These are phyloP conservation scores for Chlorella sp. DNA, from an alignment of 139 green algal species.

Conservation along the genomic window DNA sequence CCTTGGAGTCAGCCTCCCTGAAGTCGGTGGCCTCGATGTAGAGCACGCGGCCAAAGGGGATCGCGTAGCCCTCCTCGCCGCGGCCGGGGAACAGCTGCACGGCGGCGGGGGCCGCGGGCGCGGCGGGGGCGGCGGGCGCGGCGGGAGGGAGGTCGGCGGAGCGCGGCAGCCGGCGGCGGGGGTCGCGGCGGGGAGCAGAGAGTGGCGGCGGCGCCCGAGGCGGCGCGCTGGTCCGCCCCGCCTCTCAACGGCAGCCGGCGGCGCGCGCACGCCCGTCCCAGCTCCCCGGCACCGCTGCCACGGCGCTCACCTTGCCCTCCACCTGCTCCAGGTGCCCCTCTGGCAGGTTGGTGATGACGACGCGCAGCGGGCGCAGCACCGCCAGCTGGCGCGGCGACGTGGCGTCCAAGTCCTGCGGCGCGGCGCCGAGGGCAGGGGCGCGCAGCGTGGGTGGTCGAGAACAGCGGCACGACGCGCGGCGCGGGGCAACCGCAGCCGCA, in stretches of 20 bases:
- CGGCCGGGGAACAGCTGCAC: slow-evolving; percentile 66
- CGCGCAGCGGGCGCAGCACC: slow-evolving; percentile 84
- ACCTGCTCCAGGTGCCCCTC: slow-evolving; percentile 70
- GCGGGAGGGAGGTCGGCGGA: too few relatives aligned
- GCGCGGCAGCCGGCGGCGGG: too few relatives aligned
- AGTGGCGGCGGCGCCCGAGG: too few relatives aligned
- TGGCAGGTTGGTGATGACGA: slow-evolving; percentile 87
- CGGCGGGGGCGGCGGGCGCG: too few relatives aligned
- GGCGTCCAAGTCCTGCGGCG: slow-evolving; percentile 31
- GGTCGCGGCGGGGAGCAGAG: too few relatives aligned
- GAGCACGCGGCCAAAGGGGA: slow-evolving; percentile 83
- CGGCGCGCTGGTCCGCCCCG: too few relatives aligned
- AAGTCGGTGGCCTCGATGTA: slow-evolving; percentile 98
- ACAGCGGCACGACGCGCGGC: too few relatives aligned
- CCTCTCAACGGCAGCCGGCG: too few relatives aligned
- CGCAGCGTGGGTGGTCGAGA: too few relatives aligned
- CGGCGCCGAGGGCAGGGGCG: too few relatives aligned
- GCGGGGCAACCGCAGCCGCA: not conserved
- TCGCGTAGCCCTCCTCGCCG: slow-evolving; percentile 56
- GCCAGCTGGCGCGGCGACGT: slow-evolving; percentile 75
- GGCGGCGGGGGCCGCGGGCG: not conserved
- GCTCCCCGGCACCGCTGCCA: too few relatives aligned
- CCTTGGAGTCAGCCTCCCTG: slow-evolving; percentile 82
- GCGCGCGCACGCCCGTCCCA: too few relatives aligned
- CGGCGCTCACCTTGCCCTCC: slow-evolving; percentile 58